A percentile compares a stretch with the other conserved stretches of the same genome.
Conservation (phyloP, 1,284 basidiomycete species). For the Rhodofomes roseus region DNA sequence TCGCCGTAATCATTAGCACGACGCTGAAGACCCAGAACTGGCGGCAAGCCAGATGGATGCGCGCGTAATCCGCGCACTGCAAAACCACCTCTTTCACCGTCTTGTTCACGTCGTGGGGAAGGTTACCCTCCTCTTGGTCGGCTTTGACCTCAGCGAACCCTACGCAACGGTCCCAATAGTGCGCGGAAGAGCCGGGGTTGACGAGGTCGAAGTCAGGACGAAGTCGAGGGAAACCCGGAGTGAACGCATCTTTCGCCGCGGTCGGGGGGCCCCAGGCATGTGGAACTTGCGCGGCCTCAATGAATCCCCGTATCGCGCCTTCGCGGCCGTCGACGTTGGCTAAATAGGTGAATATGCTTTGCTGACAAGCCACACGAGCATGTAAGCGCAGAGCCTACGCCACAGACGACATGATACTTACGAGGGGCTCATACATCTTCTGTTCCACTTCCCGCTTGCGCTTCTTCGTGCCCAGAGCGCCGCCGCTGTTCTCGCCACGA, state of each 20-base stretch:
- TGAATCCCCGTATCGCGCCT: not conserved
- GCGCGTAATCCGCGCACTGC: not conserved
- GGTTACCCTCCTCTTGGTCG: not conserved
- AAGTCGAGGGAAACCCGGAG: not conserved
- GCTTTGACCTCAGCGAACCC: not conserved
- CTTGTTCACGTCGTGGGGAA: not conserved
- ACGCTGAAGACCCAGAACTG: not conserved
- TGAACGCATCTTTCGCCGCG: not conserved
- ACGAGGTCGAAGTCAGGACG: not conserved
- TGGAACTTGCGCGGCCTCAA: not conserved
- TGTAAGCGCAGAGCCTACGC: conserved; percentile 4
- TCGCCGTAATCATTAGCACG: not conserved
- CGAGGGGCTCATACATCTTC: conserved; percentile 2
- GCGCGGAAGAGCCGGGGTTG: not conserved
- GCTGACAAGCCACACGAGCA: not conserved
- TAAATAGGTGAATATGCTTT: not conserved
- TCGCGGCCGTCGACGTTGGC: not conserved
- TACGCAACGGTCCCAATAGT: not conserved
- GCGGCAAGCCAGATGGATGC: not conserved
- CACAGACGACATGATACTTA: conserved; percentile 18
- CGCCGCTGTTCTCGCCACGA: not conserved
- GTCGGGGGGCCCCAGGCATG: too few species aligned
- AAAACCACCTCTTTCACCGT: not conserved
- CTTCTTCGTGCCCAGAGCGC: not conserved
- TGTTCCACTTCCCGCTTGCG: not conserved